These are phyloP conservation scores for Candida frijolesensis DNA, from an alignment of 1,139 yeast species.

Conservation along the genomic window DNA sequence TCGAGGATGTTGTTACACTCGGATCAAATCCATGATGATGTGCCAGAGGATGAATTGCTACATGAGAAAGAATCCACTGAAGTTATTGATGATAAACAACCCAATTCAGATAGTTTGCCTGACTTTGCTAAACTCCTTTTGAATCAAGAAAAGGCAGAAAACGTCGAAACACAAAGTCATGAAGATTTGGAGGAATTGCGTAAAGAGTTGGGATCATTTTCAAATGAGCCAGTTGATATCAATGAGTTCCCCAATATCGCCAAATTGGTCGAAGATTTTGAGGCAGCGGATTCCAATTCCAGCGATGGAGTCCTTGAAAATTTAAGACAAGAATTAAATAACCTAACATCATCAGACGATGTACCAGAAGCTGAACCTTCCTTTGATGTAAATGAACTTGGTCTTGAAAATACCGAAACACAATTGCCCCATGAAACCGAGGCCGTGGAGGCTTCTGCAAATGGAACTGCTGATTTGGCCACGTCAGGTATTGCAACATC, in stretches of 20 bases:
- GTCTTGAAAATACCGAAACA: no score
- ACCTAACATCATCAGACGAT: not conserved
- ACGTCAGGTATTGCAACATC: no score
- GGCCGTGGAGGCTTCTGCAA: no score
- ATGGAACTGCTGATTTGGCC: not conserved
- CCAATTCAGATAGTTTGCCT: not conserved
- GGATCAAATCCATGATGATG: not conserved
- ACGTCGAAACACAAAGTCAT: slow-evolving; percentile 3
- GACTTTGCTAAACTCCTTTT: slow-evolving; percentile 9
- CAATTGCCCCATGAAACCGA: no score
- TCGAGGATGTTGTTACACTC: not conserved
- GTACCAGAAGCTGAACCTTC: not conserved
- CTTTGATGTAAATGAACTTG: no score
- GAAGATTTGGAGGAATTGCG: slow-evolving; percentile 11
- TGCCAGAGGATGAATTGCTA: not conserved
- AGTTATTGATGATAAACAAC: not conserved
- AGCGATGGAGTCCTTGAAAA: slow-evolving; percentile 9
- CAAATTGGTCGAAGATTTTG: slow-evolving; percentile 12
- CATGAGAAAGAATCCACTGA: not conserved
- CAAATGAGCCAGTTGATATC: slow-evolving; percentile 21
- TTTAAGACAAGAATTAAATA: slow-evolving; percentile 9
- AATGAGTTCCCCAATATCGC: slow-evolving; percentile 17
- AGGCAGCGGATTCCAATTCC: slow-evolving; percentile 4
- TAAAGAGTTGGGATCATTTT: slow-evolving; percentile 25
- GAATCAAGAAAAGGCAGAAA: slow-evolving; percentile 9